phyloP scores from a whole-genome alignment of 805 yeast genomes.

The Sugiyamaella mastotermitis region DNA sequence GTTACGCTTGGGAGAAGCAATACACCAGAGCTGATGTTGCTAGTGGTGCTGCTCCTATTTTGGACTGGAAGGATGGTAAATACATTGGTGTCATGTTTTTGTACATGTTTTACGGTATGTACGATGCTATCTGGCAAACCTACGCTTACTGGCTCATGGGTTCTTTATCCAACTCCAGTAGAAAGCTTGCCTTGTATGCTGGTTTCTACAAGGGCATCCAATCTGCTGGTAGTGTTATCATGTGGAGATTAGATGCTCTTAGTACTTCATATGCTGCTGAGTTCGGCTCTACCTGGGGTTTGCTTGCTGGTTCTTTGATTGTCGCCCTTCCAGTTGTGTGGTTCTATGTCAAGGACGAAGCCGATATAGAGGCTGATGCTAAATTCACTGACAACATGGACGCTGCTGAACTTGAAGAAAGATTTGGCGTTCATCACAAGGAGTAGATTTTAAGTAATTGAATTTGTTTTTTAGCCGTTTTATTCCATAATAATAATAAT shows the following conservation, averaged over 20 bases:
- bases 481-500: too few relatives aligned
- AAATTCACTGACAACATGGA: slow-evolving; percentile 17
- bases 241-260: slow-evolving; percentile 51
- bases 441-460: too few relatives aligned
- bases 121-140: slow-evolving; percentile 56
- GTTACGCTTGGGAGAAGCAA: slow-evolving; percentile 41
- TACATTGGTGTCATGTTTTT: slow-evolving; percentile 58
- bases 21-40: slow-evolving; percentile 36
- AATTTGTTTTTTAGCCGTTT: too few relatives aligned
- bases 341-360: slow-evolving; percentile 40
- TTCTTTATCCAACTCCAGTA: slow-evolving; percentile 50
- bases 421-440: slow-evolving; percentile 4
- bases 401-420: slow-evolving; percentile 14
- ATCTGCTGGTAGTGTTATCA: slow-evolving; percentile 57
- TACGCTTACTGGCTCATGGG: slow-evolving; percentile 56
- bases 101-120: slow-evolving; percentile 56
- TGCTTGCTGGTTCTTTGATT: slow-evolving; percentile 42
- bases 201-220: slow-evolving; percentile 61
- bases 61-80: slow-evolving; percentile 42
- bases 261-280: slow-evolving; percentile 33
- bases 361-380: slow-evolving; percentile 27
- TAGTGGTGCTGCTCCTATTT: slow-evolving; percentile 16
- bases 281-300: slow-evolving; percentile 49
- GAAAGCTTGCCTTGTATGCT: slow-evolving; percentile 50
- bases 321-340: slow-evolving; percentile 44